phyloP scores from a whole-genome alignment of 495 filamentous ascomycete species.

The Daldinia grandis region DNA sequence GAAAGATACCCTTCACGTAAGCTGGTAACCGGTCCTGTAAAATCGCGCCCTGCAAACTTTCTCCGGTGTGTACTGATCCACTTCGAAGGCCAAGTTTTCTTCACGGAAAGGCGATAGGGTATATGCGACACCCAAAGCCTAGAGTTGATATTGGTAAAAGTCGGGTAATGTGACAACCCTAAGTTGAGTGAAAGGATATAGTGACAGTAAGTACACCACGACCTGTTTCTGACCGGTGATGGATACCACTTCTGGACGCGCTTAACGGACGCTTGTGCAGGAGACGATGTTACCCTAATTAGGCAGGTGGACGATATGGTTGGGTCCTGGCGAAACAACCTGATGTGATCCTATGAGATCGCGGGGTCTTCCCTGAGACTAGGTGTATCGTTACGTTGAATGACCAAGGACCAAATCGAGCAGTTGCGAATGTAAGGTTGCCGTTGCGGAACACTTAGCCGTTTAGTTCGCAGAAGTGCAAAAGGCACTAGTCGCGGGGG shows the following conservation, averaged over 20 bases:
- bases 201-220: conserved; percentile 23
- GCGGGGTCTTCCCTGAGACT: conserved; percentile 26
- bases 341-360: conserved; percentile 41
- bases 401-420: conserved; percentile 25
- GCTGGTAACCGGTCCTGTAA: conserved; percentile 19
- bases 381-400: conserved; percentile 43
- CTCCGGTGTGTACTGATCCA: conserved; percentile 23
- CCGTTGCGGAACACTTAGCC: conserved; percentile 23
- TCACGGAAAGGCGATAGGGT: conserved; percentile 2
- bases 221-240: conserved; percentile 20
- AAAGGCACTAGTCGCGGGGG: not conserved
- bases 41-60: conserved; percentile 24
- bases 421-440: conserved; percentile 35
- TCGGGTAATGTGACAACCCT: conserved; percentile 36
- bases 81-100: conserved; percentile 21
- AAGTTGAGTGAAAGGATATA: conserved; percentile 24
- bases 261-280: conserved; percentile 30
- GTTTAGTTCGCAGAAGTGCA: not conserved
- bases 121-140: conserved; percentile 23
- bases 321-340: conserved; percentile 35
- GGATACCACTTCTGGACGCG: conserved; percentile 28
- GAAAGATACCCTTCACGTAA: conserved; percentile 19
- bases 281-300: conserved; percentile 41
- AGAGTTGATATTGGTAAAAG: conserved; percentile 24
- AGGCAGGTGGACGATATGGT: conserved; percentile 39